Conservation (phyloP, 164 flowering plant genomes). For the Magnolia officinalis region DNA sequence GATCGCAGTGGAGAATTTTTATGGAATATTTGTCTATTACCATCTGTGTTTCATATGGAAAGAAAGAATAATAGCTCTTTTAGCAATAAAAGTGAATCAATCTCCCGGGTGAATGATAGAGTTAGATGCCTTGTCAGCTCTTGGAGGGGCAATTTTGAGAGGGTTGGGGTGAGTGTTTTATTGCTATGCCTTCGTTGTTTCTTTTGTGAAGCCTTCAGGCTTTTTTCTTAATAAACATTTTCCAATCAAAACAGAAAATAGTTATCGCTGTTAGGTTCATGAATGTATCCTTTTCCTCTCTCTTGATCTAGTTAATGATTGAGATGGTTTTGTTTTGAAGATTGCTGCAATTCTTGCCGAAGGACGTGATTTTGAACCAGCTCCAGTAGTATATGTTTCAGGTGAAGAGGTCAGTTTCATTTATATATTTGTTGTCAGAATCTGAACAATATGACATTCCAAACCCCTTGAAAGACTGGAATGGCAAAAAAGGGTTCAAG, state of each 20-base stretch:
- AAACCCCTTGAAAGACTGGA: too few relatives aligned
- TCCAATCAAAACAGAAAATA: background rate
- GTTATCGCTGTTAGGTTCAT: background rate
- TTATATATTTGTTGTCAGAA: background rate
- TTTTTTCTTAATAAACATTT: background rate
- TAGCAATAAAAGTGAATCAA: too few relatives aligned
- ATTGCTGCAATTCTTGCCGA: constrained; percentile 83
- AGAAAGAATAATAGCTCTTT: too few relatives aligned
- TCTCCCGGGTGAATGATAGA: too few relatives aligned
- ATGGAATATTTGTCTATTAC: too few relatives aligned
- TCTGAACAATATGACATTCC: too few relatives aligned
- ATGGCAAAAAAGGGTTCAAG: too few relatives aligned
- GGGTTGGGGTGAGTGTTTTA: too few relatives aligned
- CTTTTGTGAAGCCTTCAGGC: background rate
- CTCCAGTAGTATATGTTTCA: constrained; percentile 85
- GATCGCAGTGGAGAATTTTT: too few relatives aligned
- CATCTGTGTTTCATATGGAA: too few relatives aligned
- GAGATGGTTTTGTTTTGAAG: constrained; percentile 28
- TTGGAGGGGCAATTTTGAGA: too few relatives aligned
- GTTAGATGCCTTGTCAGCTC: too few relatives aligned
- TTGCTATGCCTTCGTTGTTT: background rate
- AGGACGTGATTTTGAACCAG: constrained; percentile 36
- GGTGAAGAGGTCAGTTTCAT: constrained; percentile 87
- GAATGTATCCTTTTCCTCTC: background rate
- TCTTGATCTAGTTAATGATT: background rate